Conservation (phyloP, 2,329 filamentous ascomycete genomes). For the Cladosporium austrohemisphaericum region DNA sequence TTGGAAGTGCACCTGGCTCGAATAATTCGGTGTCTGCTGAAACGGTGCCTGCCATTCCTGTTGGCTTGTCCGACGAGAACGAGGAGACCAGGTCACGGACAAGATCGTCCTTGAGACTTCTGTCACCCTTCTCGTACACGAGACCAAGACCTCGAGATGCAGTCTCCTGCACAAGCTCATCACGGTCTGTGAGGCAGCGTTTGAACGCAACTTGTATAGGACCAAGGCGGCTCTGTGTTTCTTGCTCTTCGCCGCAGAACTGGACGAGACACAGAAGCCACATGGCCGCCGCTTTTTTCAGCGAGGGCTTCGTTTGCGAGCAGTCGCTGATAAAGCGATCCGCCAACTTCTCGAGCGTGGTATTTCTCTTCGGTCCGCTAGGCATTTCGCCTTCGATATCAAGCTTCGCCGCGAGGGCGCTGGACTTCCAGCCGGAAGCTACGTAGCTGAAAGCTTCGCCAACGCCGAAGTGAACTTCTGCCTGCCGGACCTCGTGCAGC, state of each 20-base stretch:
- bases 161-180: slow-evolving; percentile 93
- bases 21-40: slow-evolving; percentile 90
- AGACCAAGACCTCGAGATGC: slow-evolving; percentile 86
- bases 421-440: slow-evolving; percentile 77
- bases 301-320: slow-evolving; percentile 78
- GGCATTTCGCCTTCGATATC: slow-evolving; percentile 63
- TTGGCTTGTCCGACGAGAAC: slow-evolving; percentile 71
- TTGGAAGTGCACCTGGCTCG: slow-evolving; percentile 83
- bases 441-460: slow-evolving; percentile 82
- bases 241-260: slow-evolving; percentile 74
- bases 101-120: slow-evolving; percentile 72
- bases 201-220: slow-evolving; percentile 86
- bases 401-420: slow-evolving; percentile 68
- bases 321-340: slow-evolving; percentile 74
- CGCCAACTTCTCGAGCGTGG: slow-evolving; percentile 54
- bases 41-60: slow-evolving; percentile 70
- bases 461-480: slow-evolving; percentile 84
- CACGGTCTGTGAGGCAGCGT: slow-evolving; percentile 77
- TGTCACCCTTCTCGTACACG: slow-evolving; percentile 89
- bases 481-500: slow-evolving; percentile 78
- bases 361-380: slow-evolving; percentile 36
- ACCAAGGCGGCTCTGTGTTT: slow-evolving; percentile 70
- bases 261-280: slow-evolving; percentile 92
- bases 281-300: slow-evolving; percentile 88
- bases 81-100: slow-evolving; percentile 83